phyloP scores from a whole-genome alignment of 768 basidiomycete species.

The Boletus rufocinnamomeus region DNA sequence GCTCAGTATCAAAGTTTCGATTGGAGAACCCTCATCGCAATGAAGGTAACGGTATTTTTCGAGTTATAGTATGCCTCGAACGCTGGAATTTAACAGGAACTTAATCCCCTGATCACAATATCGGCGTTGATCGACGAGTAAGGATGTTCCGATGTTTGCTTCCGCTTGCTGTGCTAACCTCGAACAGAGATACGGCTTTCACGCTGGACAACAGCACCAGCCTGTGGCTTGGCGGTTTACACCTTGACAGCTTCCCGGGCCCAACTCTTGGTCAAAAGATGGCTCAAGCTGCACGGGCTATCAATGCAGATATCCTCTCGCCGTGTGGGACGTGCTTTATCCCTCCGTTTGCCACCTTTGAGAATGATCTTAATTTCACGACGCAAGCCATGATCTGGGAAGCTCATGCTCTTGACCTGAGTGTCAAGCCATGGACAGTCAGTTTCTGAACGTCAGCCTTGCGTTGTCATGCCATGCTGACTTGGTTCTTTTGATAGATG shows the following conservation, averaged over 20 bases:
- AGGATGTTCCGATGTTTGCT: constrained; percentile 22
- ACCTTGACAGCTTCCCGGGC: constrained; percentile 64
- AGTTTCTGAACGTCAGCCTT: constrained; percentile 21
- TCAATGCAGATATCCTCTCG: constrained; percentile 67
- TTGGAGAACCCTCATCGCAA: constrained; percentile 72
- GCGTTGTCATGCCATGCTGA: constrained; percentile 1
- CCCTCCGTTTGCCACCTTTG: constrained; percentile 45
- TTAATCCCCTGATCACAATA: constrained; percentile 56
- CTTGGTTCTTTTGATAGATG: constrained; percentile 42
- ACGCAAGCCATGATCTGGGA: constrained; percentile 67
- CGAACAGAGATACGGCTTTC: constrained; percentile 41
- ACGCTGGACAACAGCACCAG: constrained; percentile 47
- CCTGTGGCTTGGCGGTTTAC: constrained; percentile 70
- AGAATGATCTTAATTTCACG: constrained; percentile 55
- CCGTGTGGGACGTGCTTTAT: constrained; percentile 49
- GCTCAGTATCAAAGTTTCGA: constrained; percentile 78
- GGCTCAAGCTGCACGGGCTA: constrained; percentile 66
- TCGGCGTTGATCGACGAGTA: constrained; percentile 71
- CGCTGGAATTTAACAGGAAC: constrained; percentile 37
- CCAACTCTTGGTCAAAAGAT: constrained; percentile 57
- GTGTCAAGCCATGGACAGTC: constrained; percentile 77
- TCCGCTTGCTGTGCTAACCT: constrained; percentile 1
- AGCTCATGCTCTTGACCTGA: constrained; percentile 62
- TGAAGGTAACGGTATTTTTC: constrained; percentile 51
- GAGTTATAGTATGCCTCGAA: background rate